Base-by-base conservation (phyloP, 169 alveolate species). In the Plasmodium chabaudi region DNA sequence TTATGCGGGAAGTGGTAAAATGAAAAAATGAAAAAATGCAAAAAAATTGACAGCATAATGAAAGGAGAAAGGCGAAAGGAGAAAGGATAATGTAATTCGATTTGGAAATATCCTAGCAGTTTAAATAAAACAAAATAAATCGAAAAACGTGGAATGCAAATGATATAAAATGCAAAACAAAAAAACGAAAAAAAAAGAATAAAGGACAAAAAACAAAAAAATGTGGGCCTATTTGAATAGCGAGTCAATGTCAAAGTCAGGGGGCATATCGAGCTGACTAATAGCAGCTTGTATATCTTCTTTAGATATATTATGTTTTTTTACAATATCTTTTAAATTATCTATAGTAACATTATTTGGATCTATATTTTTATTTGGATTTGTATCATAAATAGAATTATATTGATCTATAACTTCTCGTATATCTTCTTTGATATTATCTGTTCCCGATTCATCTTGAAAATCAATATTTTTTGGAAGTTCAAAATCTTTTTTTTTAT, bases 201-300 rank as follows among this genome's bases (percentile, higher is more conserved):
- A 47, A 47, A 47, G 1, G 1, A 47, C 0, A 47, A 47, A 47
- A 47, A 47, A 47, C 9, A 9, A 47, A 47, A 21, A 21, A 21
- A 1, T 21, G 5, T 34, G 60, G 6, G 59, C 53, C 56, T 47
- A 64, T 69, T 79, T 46, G 34, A 13, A 82, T 27, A 82, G 42
- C 47, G 90, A 82, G 17, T 82, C 74, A 10, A 82, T 49, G 51
- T 82, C 90, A 59, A 82, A 82, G 25, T 82, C 90, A 7, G 15
- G 42, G 34, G 90, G 63, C 44, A 82, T 82, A 17, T 82, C 84
- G 44, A 82, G 47, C 63, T 82, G 90, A n/a, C 82, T 65, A 27
- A 82, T 53, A 47, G 90, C 90, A 6, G 79, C 68, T 60, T 67
- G 84, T 25, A 82, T 19, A n/a, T 82, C 90, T 25, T 82, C 84